phyloP scores from a whole-genome alignment of 805 yeast species.

The Metschnikowia kunwiensis region DNA sequence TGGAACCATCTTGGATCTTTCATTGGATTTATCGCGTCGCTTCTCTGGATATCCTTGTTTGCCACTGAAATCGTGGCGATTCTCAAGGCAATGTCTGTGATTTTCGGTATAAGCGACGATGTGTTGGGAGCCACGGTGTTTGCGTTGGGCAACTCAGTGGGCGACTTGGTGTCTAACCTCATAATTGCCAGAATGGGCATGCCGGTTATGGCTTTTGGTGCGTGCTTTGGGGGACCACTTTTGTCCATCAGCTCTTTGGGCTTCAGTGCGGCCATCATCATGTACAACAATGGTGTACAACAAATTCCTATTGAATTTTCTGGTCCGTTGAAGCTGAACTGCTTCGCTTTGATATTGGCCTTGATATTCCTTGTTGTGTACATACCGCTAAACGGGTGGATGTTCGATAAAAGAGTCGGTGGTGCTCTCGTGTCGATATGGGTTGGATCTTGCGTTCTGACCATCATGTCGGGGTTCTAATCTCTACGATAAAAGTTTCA shows the following conservation, averaged over 20 bases:
- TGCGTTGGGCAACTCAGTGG: slow-evolving; percentile 90
- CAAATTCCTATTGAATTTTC: slow-evolving; percentile 14
- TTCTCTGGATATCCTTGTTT: slow-evolving; percentile 64
- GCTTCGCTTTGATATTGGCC: slow-evolving; percentile 12
- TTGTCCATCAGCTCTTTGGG: slow-evolving; percentile 82
- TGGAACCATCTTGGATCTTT: slow-evolving; percentile 32
- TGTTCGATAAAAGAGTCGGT: slow-evolving; percentile 35
- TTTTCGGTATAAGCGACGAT: slow-evolving; percentile 66
- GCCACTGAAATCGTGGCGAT: slow-evolving; percentile 70
- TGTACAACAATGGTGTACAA: slow-evolving; percentile 8
- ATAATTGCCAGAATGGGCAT: slow-evolving; percentile 79
- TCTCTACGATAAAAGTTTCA: not conserved
- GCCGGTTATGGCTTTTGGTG: slow-evolving; percentile 89
- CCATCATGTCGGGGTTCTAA: slow-evolving; percentile 3
- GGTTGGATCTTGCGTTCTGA: slow-evolving; percentile 28
- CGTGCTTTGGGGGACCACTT: slow-evolving; percentile 92
- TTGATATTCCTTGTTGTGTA: slow-evolving; percentile 11
- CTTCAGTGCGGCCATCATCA: slow-evolving; percentile 36
- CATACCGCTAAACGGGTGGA: slow-evolving; percentile 26
- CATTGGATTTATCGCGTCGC: slow-evolving; percentile 63
- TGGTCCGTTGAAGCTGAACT: slow-evolving; percentile 13
- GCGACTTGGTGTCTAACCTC: slow-evolving; percentile 81
- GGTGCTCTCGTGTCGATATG: slow-evolving; percentile 28
- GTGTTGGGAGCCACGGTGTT: slow-evolving; percentile 83
- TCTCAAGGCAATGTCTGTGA: slow-evolving; percentile 57